Conservation (phyloP, 2,329 filamentous ascomycete genomes). For the Talaromyces sp. region DNA sequence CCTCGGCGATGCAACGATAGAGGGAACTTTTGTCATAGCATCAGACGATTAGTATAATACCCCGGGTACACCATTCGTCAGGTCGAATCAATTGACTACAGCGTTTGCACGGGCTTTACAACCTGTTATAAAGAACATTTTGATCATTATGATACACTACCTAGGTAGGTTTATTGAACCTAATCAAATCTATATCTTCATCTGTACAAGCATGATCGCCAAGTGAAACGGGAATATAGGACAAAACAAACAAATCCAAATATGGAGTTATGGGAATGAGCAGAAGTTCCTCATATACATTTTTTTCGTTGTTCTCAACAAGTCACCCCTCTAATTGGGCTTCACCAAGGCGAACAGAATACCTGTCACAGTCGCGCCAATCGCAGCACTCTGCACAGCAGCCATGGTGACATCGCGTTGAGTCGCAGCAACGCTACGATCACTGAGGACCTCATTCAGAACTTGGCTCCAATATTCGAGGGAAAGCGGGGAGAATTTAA, state of each 20-base stretch:
- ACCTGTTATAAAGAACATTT: no score
- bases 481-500: constrained; percentile 29
- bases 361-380: constrained; percentile 65
- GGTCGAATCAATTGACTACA: no score
- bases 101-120: no score
- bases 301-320: constrained; percentile 9
- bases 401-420: constrained; percentile 73
- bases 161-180: constrained; percentile 2
- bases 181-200: constrained; percentile 11
- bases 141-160: constrained; percentile 18
- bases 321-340: constrained; percentile 36
- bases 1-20: no score
- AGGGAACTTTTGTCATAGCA: no score
- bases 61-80: no score
- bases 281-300: not conserved
- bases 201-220: constrained; percentile 18
- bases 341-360: constrained; percentile 55
- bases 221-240: constrained; percentile 4
- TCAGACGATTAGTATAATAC: no score
- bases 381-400: constrained; percentile 66
- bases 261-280: constrained; percentile 1
- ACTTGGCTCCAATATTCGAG: constrained; percentile 53
- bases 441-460: constrained; percentile 65
- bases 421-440: constrained; percentile 63
- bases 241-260: constrained; percentile 6